Evolutionary conservation across 2,329 filamentous ascomycete genomes (phyloP).

Genomic region (Cordyceps javanica): DNA sequence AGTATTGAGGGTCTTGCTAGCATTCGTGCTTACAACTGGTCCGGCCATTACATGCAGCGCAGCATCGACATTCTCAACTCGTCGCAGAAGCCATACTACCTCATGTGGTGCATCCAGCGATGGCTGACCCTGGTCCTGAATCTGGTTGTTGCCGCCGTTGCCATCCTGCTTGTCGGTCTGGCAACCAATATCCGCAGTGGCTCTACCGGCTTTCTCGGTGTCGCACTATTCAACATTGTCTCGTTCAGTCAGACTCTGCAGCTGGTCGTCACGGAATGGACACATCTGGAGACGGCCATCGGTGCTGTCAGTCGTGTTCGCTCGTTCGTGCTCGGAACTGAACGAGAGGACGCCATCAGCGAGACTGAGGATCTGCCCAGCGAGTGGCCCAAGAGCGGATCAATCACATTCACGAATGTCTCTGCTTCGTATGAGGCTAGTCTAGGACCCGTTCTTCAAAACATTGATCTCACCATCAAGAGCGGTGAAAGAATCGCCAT

Average conservation of each 20-base stretch:
- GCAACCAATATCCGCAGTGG: constrained; percentile 30
- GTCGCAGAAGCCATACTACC: constrained; percentile 29
- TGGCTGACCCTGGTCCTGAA: constrained; percentile 45
- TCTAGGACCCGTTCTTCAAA: constrained; percentile 21
- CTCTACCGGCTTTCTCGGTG: constrained; percentile 24
- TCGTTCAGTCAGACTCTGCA: constrained; percentile 24
- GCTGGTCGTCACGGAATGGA: constrained; percentile 28
- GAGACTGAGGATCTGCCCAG: constrained; percentile 17
- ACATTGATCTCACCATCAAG: constrained; percentile 25
- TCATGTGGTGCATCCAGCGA: constrained; percentile 42
- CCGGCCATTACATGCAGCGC: constrained; percentile 17
- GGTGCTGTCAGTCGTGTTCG: constrained; percentile 23
- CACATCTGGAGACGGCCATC: constrained; percentile 23
- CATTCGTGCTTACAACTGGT: constrained; percentile 31
- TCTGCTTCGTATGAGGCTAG: constrained; percentile 25
- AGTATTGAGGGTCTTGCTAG: constrained; percentile 20
- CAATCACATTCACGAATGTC: constrained; percentile 22
- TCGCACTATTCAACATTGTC: constrained; percentile 24
- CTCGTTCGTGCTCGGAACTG: constrained; percentile 19
- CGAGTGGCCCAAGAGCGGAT: constrained; percentile 23
- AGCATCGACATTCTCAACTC: constrained; percentile 26
- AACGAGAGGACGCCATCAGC: constrained; percentile 18
- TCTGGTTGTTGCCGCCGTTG: constrained; percentile 37
- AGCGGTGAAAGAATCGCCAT: constrained; percentile 33
- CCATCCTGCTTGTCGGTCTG: constrained; percentile 38